These are phyloP conservation scores for Candida adriatica DNA, from an alignment of 805 yeast genomes.

Conservation along the genomic window DNA sequence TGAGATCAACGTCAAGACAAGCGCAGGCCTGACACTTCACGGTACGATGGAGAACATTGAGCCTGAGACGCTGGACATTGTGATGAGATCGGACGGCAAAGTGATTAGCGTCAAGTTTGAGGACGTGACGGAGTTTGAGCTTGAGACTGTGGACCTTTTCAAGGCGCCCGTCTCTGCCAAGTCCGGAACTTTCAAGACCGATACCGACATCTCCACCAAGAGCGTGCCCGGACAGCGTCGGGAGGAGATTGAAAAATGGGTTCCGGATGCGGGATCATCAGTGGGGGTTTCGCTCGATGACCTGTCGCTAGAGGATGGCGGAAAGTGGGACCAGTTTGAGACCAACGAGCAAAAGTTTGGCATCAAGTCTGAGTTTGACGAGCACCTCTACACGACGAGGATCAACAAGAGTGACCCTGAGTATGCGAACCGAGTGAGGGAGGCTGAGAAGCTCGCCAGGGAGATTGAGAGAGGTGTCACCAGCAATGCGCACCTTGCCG, in stretches of 20 bases:
- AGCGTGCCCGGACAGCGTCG: conserved; percentile 34
- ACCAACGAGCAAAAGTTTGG: conserved; percentile 90
- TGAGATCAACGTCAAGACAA: conserved; percentile 48
- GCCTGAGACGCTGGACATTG: conserved; percentile 38
- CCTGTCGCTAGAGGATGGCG: conserved; percentile 31
- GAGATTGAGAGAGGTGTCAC: conserved; percentile 68
- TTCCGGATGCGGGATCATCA: conserved; percentile 41
- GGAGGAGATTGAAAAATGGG: conserved; percentile 77
- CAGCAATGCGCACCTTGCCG: conserved; percentile 78
- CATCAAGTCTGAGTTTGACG: conserved; percentile 74
- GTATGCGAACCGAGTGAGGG: conserved; percentile 51
- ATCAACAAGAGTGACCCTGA: conserved; percentile 67
- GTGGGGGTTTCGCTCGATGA: conserved; percentile 17
- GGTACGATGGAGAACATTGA: conserved; percentile 54
- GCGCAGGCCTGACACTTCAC: conserved; percentile 50
- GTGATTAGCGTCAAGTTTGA: conserved; percentile 24
- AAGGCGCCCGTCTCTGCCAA: conserved; percentile 8
- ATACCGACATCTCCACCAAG: conserved; percentile 53
- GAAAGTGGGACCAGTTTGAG: conserved; percentile 88
- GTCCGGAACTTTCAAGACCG: conserved; percentile 59
- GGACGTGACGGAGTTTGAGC: conserved; percentile 34
- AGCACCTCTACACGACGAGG: conserved; percentile 79
- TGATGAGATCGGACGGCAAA: conserved; percentile 24
- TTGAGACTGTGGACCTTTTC: conserved; percentile 28
- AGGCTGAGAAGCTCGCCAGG: conserved; percentile 73